Base-by-base conservation (phyloP, 2,329 filamentous ascomycete genomes). In the Sporothrix globosa region DNA sequence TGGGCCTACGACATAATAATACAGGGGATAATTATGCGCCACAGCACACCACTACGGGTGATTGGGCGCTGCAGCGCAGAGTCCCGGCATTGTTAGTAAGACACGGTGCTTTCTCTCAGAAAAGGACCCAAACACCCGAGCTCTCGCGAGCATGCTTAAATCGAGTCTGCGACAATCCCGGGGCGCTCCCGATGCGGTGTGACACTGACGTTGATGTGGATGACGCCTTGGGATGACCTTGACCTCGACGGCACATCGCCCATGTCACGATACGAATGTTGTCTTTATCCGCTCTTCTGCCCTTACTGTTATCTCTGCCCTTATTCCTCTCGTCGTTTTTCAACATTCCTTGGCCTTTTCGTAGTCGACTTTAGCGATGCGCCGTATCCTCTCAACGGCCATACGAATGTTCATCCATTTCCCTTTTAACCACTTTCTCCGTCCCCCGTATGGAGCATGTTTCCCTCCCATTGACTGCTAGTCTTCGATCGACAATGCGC, bases 131-230 rank as follows among this genome's bases (percentile, higher is more conserved):
- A 63, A 63, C 34, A 46, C n/a, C 34, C 58, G 19, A 63, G 60
- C 21, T 9, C 13, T 41, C 17, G 19, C 48, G 21, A 27, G n/a
- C 58, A 63, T 63, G 58, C 58, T 46, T 63, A 63, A 63, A 63
- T 63, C 30, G 41, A 48, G 58, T 46, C 44, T 63, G 41, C 60
- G 60, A 48, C 60, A 46, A 48, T 48, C 60, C 60, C 21, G 24
- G 61, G 34, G 61, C 58, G 58, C 39, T 61, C 50, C 61, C 60
- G 60, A 48, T 50, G 61, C 19, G 34, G 9, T 27, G 39, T 27
- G 39, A 61, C 58, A 41, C 17, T n/a, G 54, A 9, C 34, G 9
- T 6, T 34, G 34, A 34, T 34, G 2, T 34, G 34, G 34, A 34
- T 7, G 34, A 34, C 34, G 5, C 34, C 34, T 63, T 46, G 39